A percentile compares a stretch with the other conserved stretches of the same genome.
These are phyloP conservation scores for Selaginella tamariscina DNA, from an alignment of 75 land plant genomes.

Conservation along the genomic window DNA sequence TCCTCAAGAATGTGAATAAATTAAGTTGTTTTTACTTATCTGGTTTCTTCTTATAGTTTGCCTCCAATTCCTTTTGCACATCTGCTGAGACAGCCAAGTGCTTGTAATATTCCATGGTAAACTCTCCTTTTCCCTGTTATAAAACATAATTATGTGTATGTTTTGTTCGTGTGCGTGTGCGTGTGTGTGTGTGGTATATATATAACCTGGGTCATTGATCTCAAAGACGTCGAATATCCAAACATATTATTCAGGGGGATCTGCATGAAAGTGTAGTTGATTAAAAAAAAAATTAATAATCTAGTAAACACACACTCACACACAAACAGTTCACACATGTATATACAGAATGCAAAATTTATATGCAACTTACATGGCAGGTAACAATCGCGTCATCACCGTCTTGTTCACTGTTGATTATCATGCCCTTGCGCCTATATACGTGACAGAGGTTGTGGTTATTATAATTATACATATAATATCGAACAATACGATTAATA, in stretches of 20 bases:
- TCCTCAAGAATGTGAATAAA: no score
- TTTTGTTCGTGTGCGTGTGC: no score
- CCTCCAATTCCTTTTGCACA: constrained; percentile 66
- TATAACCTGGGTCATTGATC: constrained; percentile 96
- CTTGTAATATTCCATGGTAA: constrained; percentile 95
- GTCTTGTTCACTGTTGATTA: constrained; percentile 91
- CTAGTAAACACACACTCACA: background rate
- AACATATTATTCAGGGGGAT: constrained; percentile 98
- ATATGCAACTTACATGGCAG: constrained; percentile 48
- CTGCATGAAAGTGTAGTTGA: constrained; percentile 27
- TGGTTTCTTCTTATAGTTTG: constrained; percentile 46
- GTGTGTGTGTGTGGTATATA: no score
- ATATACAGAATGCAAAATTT: background rate
- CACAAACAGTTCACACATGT: background rate
- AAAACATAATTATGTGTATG: constrained; percentile 9
- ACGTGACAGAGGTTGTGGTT: background rate
- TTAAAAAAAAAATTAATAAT: background rate
- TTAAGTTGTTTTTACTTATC: constrained; percentile 15
- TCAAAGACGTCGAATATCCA: constrained; percentile 95
- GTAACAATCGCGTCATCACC: constrained; percentile 82
- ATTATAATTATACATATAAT: background rate
- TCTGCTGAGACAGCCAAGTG: constrained; percentile 74
- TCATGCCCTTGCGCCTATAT: constrained; percentile 89
- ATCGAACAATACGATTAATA: background rate
- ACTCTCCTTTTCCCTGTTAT: constrained; percentile 96